Evolutionary conservation across 352 stramenopile species (phyloP), one percentile per base, ranked within the genome.

Genomic region (Globisporangium iwayamae): DNA sequence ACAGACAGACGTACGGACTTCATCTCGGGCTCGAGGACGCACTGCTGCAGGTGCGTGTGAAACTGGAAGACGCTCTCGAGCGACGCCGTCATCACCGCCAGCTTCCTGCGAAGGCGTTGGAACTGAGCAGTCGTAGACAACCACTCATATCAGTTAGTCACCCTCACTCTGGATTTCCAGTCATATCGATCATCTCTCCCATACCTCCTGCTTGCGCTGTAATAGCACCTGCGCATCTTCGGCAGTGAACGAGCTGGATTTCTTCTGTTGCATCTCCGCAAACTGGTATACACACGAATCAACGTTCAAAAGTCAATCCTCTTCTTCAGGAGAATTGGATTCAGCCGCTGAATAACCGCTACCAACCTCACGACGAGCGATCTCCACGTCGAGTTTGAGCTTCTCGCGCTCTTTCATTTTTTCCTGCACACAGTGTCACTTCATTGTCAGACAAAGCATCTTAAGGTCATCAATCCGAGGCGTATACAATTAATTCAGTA

Each of bases 1-100:
- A 13, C 20, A 11, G 9, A 51, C 18, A 53, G 11, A 48, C 53
- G 16, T 66, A 83, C 78, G 58, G 63, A 62, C 22, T 54, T n/a
- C 25, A 84, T 68, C 53, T 86, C 75, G 0, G 78, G 75, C 25
- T 79, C 69, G 3, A 76, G 71, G 30, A 84, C 69, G 59, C 66
- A 75, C 43, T 70, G 57, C 43, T 84, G 71, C 2, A 87, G 60
- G 1, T 76, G 75, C 54, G 68, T 48, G 25, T 84, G 71, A 53
- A 87, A 84, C 47, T 75, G 67, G 52, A 87, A 83, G 11, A 87
- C 75, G 36, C 81, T 69, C 60, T 84, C 78, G 25, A 84, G 53
- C 13, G 69, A 72, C 18, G 66, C 61, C 6, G 69, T 78, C 62
- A 78, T 72, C n/a, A 66, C 65, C 4, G 45, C 60, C 4, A 83